Evolutionary conservation across 1,284 basidiomycete genomes (phyloP), one percentile per base, ranked within the genome.

Genomic region (Leccinum griseonigrum): DNA sequence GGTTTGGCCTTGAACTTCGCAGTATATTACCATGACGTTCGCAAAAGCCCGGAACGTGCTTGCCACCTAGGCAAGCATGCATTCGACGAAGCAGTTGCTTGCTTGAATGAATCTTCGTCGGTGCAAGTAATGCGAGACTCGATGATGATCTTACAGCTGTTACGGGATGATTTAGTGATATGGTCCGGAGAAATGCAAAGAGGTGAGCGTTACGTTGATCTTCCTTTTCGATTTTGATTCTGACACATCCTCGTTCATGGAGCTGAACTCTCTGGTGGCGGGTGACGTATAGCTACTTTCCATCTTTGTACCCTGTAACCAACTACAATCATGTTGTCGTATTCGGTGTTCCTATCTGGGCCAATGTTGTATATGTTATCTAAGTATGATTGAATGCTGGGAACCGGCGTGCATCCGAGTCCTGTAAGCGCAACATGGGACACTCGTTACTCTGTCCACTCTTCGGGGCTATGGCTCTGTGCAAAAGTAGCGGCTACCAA

Each of bases 11-110:
- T 98, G 72, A 98, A 97, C 82, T 97, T 98, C 79, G 92, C 94
- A 54, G 95, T 98, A 65, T 98, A 95, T 81, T 97, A 94, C 80
- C 95, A 97, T 78, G 95, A 97, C 78, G 95, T 97, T 74, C 84
- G 90, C 72, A 92, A 93, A 79, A 92, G 90, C 70, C 94, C 95
- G 61, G 92, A 96, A 76, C 85, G 92, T 66, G 95, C 95, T 54
- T 96, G 94, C 78, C 93, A 95, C 77, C 84, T 97, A 65, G 95
- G 87, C 1, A 89, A 90, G 69, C 84, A 85, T 64, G 86, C 87
- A 2, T 88, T 89, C 65, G 88, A 89, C 68, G 86, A 88, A 65
- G 88, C 87, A 0, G 79, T 90, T 34, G 70, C 76, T 38, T 79
- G 80, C 29, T 75, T 86, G 60, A 76, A 78, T 51, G 74, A 76